Conservation (phyloP, 768 basidiomycete genomes). For the Boletus tomentosulus region DNA sequence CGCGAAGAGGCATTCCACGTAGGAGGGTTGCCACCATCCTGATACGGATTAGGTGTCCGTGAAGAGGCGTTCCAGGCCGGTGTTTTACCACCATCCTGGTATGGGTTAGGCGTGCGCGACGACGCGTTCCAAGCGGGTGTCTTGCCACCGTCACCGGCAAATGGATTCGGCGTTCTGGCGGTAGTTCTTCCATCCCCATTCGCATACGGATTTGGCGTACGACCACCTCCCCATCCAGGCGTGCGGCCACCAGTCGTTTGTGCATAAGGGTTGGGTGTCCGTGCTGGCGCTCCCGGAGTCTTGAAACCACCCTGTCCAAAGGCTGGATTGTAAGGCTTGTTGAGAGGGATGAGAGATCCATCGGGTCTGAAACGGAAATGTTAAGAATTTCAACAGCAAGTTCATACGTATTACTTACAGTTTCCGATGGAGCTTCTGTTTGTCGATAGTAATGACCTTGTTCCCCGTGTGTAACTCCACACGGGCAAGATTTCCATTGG, state of each 20-base stretch:
- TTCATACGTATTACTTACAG: conserved; percentile 46
- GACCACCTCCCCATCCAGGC: conserved; percentile 37
- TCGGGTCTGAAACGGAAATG: conserved; percentile 41
- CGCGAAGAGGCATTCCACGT: conserved; percentile 30
- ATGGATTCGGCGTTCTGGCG: conserved; percentile 69
- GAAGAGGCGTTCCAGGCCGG: conserved; percentile 49
- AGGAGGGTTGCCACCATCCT: conserved; percentile 14
- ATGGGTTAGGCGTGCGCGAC: conserved; percentile 56
- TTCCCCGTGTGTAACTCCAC: conserved; percentile 90
- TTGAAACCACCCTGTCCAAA: conserved; percentile 20
- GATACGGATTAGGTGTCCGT: conserved; percentile 55
- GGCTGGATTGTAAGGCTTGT: conserved; percentile 28
- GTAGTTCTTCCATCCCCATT: conserved; percentile 56
- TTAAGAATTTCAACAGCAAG: conserved; percentile 4
- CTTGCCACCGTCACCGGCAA: conserved; percentile 49
- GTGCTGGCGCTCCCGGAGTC: conserved; percentile 38
- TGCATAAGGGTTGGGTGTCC: conserved; percentile 46
- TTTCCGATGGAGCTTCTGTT: conserved; percentile 69
- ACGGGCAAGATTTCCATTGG: conserved; percentile 79
- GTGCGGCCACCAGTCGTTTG: conserved; percentile 37
- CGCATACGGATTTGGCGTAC: conserved; percentile 69
- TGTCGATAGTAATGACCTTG: conserved; percentile 84
- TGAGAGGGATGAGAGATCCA: conserved; percentile 53
- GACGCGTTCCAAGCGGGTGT: conserved; percentile 63
- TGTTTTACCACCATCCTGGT: conserved; percentile 40